Base-by-base conservation (phyloP, 345 rosid species). In the Populus euphratica region DNA sequence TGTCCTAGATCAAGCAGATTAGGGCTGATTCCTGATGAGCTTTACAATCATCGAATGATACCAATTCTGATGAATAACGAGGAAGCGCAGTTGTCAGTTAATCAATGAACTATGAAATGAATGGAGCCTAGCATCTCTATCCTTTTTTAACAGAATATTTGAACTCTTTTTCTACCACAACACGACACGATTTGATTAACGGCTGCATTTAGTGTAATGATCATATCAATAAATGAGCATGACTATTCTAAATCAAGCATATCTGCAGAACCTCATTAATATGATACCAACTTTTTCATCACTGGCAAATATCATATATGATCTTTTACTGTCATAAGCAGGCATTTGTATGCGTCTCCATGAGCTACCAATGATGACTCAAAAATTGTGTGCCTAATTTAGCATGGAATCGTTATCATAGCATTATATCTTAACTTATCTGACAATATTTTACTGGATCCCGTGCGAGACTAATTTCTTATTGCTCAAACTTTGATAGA, bases 401-500 rank as follows among this genome's bases (percentile, higher is more conserved):
- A 56, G 63, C 27, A n/a, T 56, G 10, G 63, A n/a, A 56, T n/a
- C 27, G 21, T 56, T 21, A 56, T 56, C 23, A 9, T 56, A n/a
- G 1, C 23, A 9, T 11, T 10, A 59, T 59, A n/a, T 59, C 29
- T 23, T 10, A 59, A 3, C 27, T 10, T 56, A 29, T 10, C 62
- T n/a, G 12, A 59, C 27, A n/a, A 4, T 59, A 23, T 23, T 20
- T 18, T 2, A 20, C 6, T 10, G 20, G 59, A 52, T 52, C 23
- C 11, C 2, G 5, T 68, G 44, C 2, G 49, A 38, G 35, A 63
- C 35, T 63, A 27, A 3, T 65, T 65, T 2, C 33, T 3, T 31
- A 11, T 49, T 16, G 13, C 18, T 5, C 21, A 21, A 64, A 29
- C 12, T 9, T 11, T 70, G 64, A 47, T 70, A 93, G 98, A 90